Evolutionary conservation across 2,329 filamentous ascomycete genomes (phyloP).

Genomic region (Fusarium veterinarium): DNA sequence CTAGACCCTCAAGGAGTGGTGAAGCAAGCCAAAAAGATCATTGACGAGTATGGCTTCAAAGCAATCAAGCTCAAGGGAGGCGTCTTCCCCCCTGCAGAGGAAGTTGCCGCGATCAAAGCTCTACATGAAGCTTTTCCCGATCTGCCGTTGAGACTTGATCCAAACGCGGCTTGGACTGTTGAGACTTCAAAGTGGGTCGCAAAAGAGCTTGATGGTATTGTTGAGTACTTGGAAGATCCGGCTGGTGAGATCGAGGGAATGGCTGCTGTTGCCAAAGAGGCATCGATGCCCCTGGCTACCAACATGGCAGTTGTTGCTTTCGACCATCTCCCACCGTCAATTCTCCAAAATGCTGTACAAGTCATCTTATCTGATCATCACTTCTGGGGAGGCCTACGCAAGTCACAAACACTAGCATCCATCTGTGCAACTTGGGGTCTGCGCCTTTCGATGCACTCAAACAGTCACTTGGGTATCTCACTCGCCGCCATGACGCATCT

Average conservation of each 20-base stretch:
- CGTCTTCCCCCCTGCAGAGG: conserved; percentile 53
- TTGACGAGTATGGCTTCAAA: conserved; percentile 56
- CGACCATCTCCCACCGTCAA: conserved; percentile 52
- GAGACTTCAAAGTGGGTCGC: conserved; percentile 55
- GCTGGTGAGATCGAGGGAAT: conserved; percentile 56
- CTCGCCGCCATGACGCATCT: conserved; percentile 58
- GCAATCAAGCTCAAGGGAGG: conserved; percentile 58
- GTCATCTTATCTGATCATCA: conserved; percentile 57
- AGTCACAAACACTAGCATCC: conserved; percentile 52
- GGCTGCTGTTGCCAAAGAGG: conserved; percentile 55
- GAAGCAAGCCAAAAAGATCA: conserved; percentile 51
- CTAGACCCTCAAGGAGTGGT: conserved; percentile 51
- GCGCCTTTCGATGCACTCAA: conserved; percentile 57
- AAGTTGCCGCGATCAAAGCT: conserved; percentile 54
- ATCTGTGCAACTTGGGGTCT: conserved; percentile 56
- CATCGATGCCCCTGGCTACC: conserved; percentile 55
- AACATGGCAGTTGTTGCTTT: conserved; percentile 59
- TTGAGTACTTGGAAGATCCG: conserved; percentile 56
- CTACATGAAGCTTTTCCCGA: conserved; percentile 52
- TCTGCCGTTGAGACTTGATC: conserved; percentile 52
- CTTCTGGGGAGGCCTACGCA: conserved; percentile 57
- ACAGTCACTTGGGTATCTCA: conserved; percentile 57
- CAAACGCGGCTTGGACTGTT: conserved; percentile 54
- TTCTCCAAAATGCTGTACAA: conserved; percentile 54
- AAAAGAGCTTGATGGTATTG: conserved; percentile 51